Percentiles rank a stretch among this genome's conserved stretches.
Evolutionary conservation across 768 basidiomycete species (phyloP).

Genomic region (Suillus clintonianus): DNA sequence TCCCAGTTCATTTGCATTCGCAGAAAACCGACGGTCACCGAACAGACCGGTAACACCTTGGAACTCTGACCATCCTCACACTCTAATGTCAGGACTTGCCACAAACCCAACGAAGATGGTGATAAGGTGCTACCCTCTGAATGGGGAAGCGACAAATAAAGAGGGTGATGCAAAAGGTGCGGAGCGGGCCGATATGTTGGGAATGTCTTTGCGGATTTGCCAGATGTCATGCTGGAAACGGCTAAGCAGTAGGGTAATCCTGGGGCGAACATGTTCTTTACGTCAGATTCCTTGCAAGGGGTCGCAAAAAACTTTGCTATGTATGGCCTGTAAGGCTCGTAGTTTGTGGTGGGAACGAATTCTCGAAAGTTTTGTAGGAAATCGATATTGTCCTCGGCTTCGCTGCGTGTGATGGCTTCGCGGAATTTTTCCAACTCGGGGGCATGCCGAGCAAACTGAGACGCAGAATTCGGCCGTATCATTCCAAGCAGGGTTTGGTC

Average conservation of each 20-base stretch:
- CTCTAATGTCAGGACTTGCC: too few species aligned
- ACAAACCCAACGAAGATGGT: too few species aligned
- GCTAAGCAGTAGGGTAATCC: slow-evolving; percentile 14
- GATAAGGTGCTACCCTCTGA: too few species aligned
- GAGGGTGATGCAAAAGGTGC: too few species aligned
- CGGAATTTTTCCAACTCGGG: slow-evolving; percentile 10
- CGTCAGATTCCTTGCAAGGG: slow-evolving; percentile 19
- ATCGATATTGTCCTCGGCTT: slow-evolving; percentile 5
- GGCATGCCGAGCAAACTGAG: slow-evolving; percentile 10
- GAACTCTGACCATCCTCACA: too few species aligned
- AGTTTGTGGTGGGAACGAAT: slow-evolving; percentile 14
- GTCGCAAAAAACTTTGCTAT: slow-evolving; percentile 9
- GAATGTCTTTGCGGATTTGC: too few species aligned
- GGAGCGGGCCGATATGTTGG: too few species aligned
- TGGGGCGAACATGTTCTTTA: slow-evolving; percentile 17
- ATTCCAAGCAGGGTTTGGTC: slow-evolving; percentile 4
- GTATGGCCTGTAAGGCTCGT: slow-evolving; percentile 18
- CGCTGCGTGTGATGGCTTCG: slow-evolving; percentile 4
- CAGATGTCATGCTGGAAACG: slow-evolving; percentile 13
- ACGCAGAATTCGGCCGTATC: slow-evolving; percentile 10
- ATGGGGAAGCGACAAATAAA: too few species aligned
- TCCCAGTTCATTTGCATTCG: too few species aligned
- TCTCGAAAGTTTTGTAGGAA: slow-evolving; percentile 11
- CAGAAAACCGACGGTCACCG: too few species aligned
- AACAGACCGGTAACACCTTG: too few species aligned